Evolutionary conservation across 306 rosid species (phyloP).

Genomic region (Cucurbita maxima): DNA sequence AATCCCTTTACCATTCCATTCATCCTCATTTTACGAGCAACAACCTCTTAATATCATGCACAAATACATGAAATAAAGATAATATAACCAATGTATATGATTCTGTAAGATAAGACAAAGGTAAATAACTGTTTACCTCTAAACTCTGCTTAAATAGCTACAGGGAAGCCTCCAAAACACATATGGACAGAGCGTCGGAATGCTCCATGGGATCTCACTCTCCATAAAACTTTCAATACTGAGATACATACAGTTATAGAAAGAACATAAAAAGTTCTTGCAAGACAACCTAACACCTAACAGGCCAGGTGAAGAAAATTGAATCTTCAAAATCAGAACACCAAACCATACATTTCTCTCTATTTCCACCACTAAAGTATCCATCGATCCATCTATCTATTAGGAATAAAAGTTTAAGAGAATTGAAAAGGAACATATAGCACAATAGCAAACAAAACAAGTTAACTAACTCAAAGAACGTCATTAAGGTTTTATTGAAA

Average conservation of each 20-base stretch:
- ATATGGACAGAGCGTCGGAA: background rate
- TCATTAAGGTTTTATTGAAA: conserved; percentile 29
- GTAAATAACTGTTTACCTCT: background rate
- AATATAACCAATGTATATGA: background rate
- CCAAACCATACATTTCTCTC: background rate
- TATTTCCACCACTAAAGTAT: background rate
- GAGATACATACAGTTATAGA: background rate
- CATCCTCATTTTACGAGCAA: background rate
- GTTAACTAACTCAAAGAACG: background rate
- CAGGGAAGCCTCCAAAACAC: background rate
- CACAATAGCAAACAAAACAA: background rate
- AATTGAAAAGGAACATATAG: background rate
- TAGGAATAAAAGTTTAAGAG: background rate
- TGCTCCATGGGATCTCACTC: background rate
- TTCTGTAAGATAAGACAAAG: background rate
- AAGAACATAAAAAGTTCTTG: background rate
- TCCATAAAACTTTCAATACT: background rate
- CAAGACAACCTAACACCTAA: background rate
- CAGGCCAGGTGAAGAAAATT: background rate
- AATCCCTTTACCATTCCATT: background rate
- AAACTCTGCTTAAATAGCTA: background rate
- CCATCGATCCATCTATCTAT: background rate
- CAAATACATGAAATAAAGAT: background rate
- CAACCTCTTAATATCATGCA: background rate
- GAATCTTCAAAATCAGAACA: background rate